Conservation (phyloP, 1,139 yeast genomes). For the Yamadazyma triangularis region DNA sequence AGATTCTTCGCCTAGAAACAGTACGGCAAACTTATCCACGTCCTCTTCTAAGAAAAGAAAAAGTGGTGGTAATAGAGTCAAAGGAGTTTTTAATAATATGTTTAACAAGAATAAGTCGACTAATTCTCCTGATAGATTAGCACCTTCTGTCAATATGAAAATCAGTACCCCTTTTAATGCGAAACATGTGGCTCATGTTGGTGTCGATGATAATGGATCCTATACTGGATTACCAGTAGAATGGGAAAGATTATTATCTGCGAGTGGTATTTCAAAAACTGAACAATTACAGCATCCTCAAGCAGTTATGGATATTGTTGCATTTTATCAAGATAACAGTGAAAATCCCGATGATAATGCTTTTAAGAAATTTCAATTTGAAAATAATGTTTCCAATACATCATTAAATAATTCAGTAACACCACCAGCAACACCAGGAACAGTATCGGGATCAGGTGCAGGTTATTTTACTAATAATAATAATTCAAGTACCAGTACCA, state of each 20-base stretch:
- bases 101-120: constrained; percentile 27
- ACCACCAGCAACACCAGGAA: constrained; percentile 25
- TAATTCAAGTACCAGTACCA: constrained; percentile 2
- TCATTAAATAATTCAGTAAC: constrained; percentile 21
- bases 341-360: constrained; percentile 67
- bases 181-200: constrained; percentile 90
- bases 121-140: constrained; percentile 10
- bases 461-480: constrained; percentile 10
- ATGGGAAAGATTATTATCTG: constrained; percentile 81
- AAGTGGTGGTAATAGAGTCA: constrained; percentile 34
- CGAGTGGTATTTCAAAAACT: constrained; percentile 77
- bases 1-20: constrained; percentile 9
- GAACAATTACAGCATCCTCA: constrained; percentile 92
- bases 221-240: constrained; percentile 89
- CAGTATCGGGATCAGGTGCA: constrained; percentile 3
- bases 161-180: constrained; percentile 90
- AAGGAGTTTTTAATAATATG: constrained; percentile 40
- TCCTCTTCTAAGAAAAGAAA: constrained; percentile 22
- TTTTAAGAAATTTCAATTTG: constrained; percentile 64
- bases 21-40: constrained; percentile 3
- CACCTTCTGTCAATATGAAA: constrained; percentile 44
- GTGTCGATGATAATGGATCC: constrained; percentile 82
- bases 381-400: constrained; percentile 18
- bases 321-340: constrained; percentile 71
- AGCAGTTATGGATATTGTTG: constrained; percentile 90